Evolutionary conservation across 257 asterid species (phyloP).

Genomic region (Solanum etuberosum): DNA sequence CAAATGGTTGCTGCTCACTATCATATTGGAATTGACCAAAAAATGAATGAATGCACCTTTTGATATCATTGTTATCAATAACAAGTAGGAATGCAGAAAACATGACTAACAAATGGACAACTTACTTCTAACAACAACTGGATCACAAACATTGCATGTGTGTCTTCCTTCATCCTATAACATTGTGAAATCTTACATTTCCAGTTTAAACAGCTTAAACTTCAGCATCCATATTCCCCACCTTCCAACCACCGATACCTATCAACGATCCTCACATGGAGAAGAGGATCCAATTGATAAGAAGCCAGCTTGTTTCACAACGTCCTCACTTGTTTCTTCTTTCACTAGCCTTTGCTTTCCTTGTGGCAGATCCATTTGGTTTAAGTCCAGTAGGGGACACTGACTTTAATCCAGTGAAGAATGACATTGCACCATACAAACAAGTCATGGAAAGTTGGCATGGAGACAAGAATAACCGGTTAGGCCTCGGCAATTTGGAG

Average conservation of each 20-base stretch:
- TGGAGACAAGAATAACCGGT: constrained; percentile 54
- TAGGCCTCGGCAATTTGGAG: constrained; percentile 52
- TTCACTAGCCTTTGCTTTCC: constrained; percentile 28
- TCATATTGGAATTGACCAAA: background rate
- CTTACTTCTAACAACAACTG: constrained; percentile 20
- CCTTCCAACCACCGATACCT: background rate
- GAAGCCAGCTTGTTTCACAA: constrained; percentile 29
- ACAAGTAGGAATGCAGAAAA: constrained; percentile 4
- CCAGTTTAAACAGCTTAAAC: background rate
- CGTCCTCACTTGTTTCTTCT: constrained; percentile 37
- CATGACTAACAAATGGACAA: constrained; percentile 30
- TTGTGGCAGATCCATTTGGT: constrained; percentile 59
- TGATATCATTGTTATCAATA: constrained; percentile 2
- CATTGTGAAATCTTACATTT: constrained; percentile 4
- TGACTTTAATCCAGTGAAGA: constrained; percentile 61
- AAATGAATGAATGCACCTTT: background rate
- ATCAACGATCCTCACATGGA: constrained; percentile 32
- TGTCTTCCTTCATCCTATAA: constrained; percentile 24
- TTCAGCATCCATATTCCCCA: background rate
- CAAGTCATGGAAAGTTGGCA: constrained; percentile 71
- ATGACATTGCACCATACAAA: constrained; percentile 51
- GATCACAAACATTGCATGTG: constrained; percentile 44
- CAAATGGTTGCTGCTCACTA: background rate
- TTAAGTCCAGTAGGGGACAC: constrained; percentile 71
- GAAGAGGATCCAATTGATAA: constrained; percentile 20